Evolutionary conservation across 306 rosid genomes (phyloP), one percentile per base, ranked within the genome.

Genomic region (Corylus americana): DNA sequence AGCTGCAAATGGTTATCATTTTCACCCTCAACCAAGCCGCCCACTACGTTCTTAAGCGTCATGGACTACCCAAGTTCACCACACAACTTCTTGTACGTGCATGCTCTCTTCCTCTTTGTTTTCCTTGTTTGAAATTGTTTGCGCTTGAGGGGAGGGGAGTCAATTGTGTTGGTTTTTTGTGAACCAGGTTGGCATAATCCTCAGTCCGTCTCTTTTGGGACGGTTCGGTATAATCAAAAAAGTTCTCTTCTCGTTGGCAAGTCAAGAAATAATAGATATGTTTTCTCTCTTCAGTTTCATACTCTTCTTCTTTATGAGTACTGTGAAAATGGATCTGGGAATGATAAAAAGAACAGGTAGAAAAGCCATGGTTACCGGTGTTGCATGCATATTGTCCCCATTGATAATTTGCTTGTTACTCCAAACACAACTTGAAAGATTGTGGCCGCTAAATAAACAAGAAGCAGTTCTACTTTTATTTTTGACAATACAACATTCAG

Each of bases 281-380:
- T 0, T 91, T 9, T 77, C 92, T 4, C 66, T 77, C 0, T 29
- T 87, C 7, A 96, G 92, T n/a, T 86, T 51, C 50, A 66, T 57
- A 0, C 45, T 89, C 5, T 88, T 82, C 79, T 8, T 89, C 64
- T 92, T 94, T 49, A 55, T 81, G 14, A 70, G 77, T 2, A 92
- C 87, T 1, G 95, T 86, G 1, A 90, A 92, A 70, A 90, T 90
- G 92, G 94, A 93, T 51, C 55, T 81, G 9, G 76, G 84, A 53
- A 47, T 87, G 89, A 75, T 86, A 37, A 25, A 64, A 3, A 88
- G 79, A 45, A 82, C 87, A 18, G 96, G 94, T 53, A 80, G 48
- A 48, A 92, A 77, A 57, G 79, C 92, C 0, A 35, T 87, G 75
- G 4, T 76, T 9, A 80, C 80, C 8, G 90, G 86, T 13, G 11